These are phyloP conservation scores for Hirsutella minnesotensis DNA, from an alignment of 2,329 filamentous ascomycete genomes.

Conservation along the genomic window DNA sequence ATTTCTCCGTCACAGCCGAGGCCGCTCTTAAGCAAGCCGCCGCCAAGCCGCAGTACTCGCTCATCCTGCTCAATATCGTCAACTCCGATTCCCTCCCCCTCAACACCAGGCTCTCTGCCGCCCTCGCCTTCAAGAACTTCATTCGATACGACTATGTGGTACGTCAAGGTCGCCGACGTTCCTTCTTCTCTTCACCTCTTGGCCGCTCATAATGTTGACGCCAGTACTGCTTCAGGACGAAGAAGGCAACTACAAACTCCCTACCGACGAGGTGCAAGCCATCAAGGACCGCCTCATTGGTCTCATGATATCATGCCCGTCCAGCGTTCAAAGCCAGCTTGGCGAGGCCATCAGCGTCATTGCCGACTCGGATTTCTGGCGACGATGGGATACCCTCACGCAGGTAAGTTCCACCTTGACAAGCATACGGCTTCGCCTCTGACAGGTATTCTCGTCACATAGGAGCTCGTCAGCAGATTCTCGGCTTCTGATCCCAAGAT, in stretches of 20 bases:
- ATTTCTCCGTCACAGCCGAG: conserved; percentile 51
- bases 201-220: conserved; percentile 8
- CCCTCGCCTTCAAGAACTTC: conserved; percentile 97
- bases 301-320: conserved; percentile 86
- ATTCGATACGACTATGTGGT: conserved; percentile 87
- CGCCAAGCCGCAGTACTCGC: conserved; percentile 74
- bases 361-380: conserved; percentile 95
- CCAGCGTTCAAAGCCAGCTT: conserved; percentile 81
- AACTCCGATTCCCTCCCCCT: conserved; percentile 58
- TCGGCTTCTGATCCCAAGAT: conserved; percentile 69
- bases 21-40: conserved; percentile 67
- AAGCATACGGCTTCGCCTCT: too few species aligned
- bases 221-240: conserved; percentile 51
- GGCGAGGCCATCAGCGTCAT: conserved; percentile 96
- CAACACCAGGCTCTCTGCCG: conserved; percentile 75
- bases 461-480: conserved; percentile 82
- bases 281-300: conserved; percentile 95
- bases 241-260: conserved; percentile 85
- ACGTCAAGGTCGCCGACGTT: conserved; percentile 18
- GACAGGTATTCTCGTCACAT: background rate
- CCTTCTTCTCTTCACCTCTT: background rate
- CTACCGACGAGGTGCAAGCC: conserved; percentile 66
- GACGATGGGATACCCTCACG: conserved; percentile 91
- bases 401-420: conserved; percentile 36
- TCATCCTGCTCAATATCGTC: conserved; percentile 82